phyloP scores from a whole-genome alignment of 2,329 filamentous ascomycete genomes.

The Trichoderma aggressivum region DNA sequence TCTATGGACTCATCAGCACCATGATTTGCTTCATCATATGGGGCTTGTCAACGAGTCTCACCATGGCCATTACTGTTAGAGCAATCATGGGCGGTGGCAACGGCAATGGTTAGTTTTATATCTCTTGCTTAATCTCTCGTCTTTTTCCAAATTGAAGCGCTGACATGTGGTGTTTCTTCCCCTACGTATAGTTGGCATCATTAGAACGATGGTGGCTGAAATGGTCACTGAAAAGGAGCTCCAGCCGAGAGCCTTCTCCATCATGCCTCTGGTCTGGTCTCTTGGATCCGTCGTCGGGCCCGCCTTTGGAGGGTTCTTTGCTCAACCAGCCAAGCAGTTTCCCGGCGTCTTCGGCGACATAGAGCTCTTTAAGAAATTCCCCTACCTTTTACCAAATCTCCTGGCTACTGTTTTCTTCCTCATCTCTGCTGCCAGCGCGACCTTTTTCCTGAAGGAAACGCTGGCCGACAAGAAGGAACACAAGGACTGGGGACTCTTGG shows the following conservation, averaged over 20 bases:
- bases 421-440: conserved; percentile 68
- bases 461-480: conserved; percentile 65
- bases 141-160: background rate
- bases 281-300: conserved; percentile 86
- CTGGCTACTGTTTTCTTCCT: conserved; percentile 74
- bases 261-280: conserved; percentile 91
- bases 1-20: conserved; percentile 69
- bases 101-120: conserved; percentile 64
- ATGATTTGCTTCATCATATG: conserved; percentile 80
- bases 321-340: conserved; percentile 72
- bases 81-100: conserved; percentile 80
- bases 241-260: conserved; percentile 82
- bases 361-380: conserved; percentile 69
- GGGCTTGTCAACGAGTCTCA: conserved; percentile 75
- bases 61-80: conserved; percentile 75
- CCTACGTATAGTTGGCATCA: conserved; percentile 68
- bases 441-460: conserved; percentile 84
- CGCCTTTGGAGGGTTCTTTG: conserved; percentile 80
- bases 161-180: background rate
- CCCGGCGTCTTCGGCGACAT: conserved; percentile 66
- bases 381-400: conserved; percentile 82
- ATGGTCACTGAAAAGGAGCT: conserved; percentile 84
- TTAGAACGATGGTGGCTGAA: conserved; percentile 88
- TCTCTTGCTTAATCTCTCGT: conserved; percentile 22
- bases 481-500: conserved; percentile 69